phyloP scores from a whole-genome alignment of 345 rosid genomes.

The Excoecaria agallocha region DNA sequence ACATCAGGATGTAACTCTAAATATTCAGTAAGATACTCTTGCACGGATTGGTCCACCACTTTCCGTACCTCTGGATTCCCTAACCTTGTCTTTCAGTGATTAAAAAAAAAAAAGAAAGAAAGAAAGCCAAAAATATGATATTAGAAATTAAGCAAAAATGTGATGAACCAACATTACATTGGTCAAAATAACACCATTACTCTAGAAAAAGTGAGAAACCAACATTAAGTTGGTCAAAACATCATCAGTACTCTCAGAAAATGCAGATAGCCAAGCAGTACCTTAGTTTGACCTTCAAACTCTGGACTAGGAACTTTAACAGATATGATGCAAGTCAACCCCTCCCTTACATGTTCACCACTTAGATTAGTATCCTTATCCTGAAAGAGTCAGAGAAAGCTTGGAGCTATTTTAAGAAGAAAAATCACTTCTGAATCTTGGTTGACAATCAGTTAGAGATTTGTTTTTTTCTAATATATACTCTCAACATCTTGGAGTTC shows the following conservation, averaged over 20 bases:
- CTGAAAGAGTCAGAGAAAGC: constrained; percentile 42
- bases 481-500: background rate
- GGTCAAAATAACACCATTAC: too few species aligned
- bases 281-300: constrained; percentile 99
- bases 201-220: background rate
- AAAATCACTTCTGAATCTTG: background rate
- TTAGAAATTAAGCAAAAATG: background rate
- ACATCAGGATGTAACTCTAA: constrained; percentile 96
- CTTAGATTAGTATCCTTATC: constrained; percentile 87
- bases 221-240: background rate
- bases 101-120: background rate
- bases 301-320: constrained; percentile 97
- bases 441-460: background rate
- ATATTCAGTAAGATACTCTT: constrained; percentile 90
- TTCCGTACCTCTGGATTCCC: constrained; percentile 99
- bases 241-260: constrained; percentile 7
- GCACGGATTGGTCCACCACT: constrained; percentile 91
- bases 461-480: background rate
- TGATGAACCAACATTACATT: too few species aligned
- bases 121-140: too few species aligned
- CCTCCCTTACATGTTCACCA: constrained; percentile 98
- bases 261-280: constrained; percentile 27
- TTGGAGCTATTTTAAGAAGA: background rate
- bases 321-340: constrained; percentile 90
- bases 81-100: constrained; percentile 74